Base-by-base conservation (phyloP, 805 yeast genomes). In the Ogataea wickerhamii region DNA sequence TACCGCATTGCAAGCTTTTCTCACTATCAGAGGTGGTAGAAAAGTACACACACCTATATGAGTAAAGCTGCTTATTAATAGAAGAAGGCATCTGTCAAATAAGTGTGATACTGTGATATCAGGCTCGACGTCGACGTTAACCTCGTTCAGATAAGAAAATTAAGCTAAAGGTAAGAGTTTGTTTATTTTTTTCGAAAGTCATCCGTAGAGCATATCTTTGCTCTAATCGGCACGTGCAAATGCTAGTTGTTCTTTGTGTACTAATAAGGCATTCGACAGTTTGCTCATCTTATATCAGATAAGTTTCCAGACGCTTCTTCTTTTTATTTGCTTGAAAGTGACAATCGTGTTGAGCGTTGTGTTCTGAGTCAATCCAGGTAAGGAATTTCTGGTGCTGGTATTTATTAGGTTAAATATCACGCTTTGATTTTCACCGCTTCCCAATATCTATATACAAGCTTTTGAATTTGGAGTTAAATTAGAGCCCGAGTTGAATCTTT, bases 401-500 rank as follows among this genome's bases (percentile, higher is more conserved):
- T 52, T 52, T 52, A 52, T 52, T 48, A 37, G 30, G 24, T 50
- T 52, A 50, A 52, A 52, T 52, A 52, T 49, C 48, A 41, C 41
- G 28, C 38, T 36, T 18, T 16, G 20, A 40, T 20, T 30, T 40
- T 36, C 37, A 27, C 33, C 33, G 39, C 35, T 44, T 41, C 40
- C 38, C 36, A 41, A 41, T 35, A 38, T 46, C 41, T 25, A 32
- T 19, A 35, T 40, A 32, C 48, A 47, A 48, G 48, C 52, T 45
- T 49, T 44, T 44, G 53, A 40, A 49, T 49, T 38, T 42, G 46
- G 56, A 48, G 56, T 51, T 51, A 51, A 51, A 51, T 47, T 47
- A 48, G 54, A 51, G 41, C 56, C 56, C 51, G 56, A 51, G 56
- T 51, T 40, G 36, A 19, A 16, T 30, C 37, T 21, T 39, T 25